A percentile compares a stretch with the other conserved stretches of the same genome.
phyloP scores from a whole-genome alignment of 2,329 filamentous ascomycete genomes.

The Fusarium dimerum region DNA sequence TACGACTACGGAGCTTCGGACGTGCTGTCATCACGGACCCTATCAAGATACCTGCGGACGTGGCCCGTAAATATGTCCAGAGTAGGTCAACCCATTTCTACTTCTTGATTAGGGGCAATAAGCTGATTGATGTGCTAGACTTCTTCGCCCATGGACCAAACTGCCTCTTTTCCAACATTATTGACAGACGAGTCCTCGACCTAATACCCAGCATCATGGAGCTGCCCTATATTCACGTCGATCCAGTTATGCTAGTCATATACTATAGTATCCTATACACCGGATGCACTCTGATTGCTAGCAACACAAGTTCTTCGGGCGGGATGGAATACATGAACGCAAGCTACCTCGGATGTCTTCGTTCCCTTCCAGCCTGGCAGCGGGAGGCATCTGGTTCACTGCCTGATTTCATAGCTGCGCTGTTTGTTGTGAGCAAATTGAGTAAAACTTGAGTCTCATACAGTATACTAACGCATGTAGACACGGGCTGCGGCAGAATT shows the following conservation, averaged over 20 bases:
- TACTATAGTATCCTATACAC: slow-evolving; percentile 34
- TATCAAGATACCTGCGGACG: slow-evolving; percentile 27
- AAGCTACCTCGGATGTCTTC: slow-evolving; percentile 32
- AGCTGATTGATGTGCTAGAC: slow-evolving; percentile 7
- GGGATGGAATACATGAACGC: slow-evolving; percentile 24
- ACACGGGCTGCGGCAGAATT: slow-evolving; percentile 32
- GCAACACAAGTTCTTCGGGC: slow-evolving; percentile 13
- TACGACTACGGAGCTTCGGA: slow-evolving; percentile 24
- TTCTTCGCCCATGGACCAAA: slow-evolving; percentile 32
- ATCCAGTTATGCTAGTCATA: slow-evolving; percentile 32
- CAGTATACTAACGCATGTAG: slow-evolving; percentile 11
- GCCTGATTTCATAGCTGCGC: slow-evolving; percentile 32
- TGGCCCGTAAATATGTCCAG: slow-evolving; percentile 31
- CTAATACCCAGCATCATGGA: slow-evolving; percentile 32
- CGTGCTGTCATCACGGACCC: slow-evolving; percentile 23
- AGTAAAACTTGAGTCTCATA: no score
- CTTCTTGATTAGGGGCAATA: not conserved
- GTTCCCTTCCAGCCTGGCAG: slow-evolving; percentile 32
- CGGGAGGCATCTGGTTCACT: slow-evolving; percentile 32
- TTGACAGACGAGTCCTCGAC: slow-evolving; percentile 30
- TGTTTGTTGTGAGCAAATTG: slow-evolving; percentile 25
- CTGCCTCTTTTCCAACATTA: slow-evolving; percentile 31
- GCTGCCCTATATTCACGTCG: slow-evolving; percentile 31
- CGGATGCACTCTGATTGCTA: slow-evolving; percentile 26
- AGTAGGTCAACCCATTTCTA: slow-evolving; percentile 15